Percentiles rank a stretch among this genome's conserved stretches.
Conservation (phyloP, 2,329 filamentous ascomycete genomes). For the Talaromyces rugulosus region DNA sequence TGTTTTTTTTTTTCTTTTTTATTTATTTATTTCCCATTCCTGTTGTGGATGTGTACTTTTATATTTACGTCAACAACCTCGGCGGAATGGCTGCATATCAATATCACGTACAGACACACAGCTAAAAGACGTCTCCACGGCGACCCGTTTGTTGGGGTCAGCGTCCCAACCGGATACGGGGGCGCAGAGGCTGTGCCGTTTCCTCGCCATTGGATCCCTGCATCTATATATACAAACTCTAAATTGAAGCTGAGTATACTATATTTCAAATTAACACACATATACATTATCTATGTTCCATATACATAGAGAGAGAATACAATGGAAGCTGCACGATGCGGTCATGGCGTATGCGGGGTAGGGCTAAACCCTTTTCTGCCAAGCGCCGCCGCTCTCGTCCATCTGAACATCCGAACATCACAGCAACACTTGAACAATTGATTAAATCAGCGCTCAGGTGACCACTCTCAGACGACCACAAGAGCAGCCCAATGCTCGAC, state of each 20-base stretch:
- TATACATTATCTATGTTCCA: no score
- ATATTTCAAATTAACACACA: no score
- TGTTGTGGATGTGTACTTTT: no score
- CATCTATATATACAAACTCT: no score
- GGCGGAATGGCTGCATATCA: not conserved
- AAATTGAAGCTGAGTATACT: no score
- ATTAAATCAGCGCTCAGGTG: no score
- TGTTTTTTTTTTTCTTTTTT: not conserved
- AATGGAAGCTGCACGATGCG: not conserved
- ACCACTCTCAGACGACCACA: no score
- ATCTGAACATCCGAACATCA: not conserved
- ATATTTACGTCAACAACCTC: not conserved
- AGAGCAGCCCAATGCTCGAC: slow-evolving; percentile 18
- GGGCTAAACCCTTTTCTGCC: not conserved
- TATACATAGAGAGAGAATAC: no score
- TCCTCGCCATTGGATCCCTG: no score
- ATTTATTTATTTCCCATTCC: no score
- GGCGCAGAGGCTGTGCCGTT: not conserved
- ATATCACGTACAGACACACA: not conserved
- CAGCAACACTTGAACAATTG: no score
- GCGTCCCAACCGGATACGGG: slow-evolving; percentile 6
- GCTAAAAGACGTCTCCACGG: no score
- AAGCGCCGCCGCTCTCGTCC: not conserved
- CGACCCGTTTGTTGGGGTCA: slow-evolving; percentile 8
- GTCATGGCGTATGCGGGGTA: not conserved